phyloP scores from a whole-genome alignment of 192 early-diverging fungal species.

The Spizellomyces punctatus region DNA sequence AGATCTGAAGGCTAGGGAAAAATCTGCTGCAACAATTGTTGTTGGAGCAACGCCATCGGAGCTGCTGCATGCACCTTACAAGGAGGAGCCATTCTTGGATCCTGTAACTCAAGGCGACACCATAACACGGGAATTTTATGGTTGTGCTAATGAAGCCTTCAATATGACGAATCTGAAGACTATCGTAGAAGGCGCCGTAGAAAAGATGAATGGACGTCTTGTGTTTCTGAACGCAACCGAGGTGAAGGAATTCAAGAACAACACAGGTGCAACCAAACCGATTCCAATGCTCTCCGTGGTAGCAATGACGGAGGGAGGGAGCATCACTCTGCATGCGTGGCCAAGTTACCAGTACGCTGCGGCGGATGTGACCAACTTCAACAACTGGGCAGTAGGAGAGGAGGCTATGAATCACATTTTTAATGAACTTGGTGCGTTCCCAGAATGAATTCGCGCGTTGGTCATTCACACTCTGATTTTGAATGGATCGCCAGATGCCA shows the following conservation, averaged over 20 bases:
- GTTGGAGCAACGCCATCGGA: slow-evolving; percentile 11
- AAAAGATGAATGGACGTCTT: neutral
- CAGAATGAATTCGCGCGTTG: neutral
- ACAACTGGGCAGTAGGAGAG: neutral
- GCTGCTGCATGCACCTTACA: slow-evolving; percentile 13
- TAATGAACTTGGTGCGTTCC: neutral
- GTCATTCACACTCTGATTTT: neutral
- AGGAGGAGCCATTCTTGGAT: neutral
- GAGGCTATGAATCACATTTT: neutral
- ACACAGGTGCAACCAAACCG: slow-evolving; percentile 1
- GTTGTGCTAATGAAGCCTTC: neutral
- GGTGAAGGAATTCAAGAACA: neutral
- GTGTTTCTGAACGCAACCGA: neutral
- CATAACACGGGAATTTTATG: slow-evolving; percentile 15
- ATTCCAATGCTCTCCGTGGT: slow-evolving; percentile 1
- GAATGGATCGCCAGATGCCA: neutral
- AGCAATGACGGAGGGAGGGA: slow-evolving; percentile 1
- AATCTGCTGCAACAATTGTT: neutral
- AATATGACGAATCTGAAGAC: neutral
- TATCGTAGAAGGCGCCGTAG: neutral
- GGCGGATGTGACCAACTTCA: slow-evolving; percentile 1
- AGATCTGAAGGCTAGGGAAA: slow-evolving; percentile 3
- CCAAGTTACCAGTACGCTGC: slow-evolving; percentile 3
- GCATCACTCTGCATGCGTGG: slow-evolving; percentile 10
- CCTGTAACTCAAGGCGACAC: slow-evolving; percentile 1